Conservation (phyloP, 768 basidiomycete genomes). For the Russula vinacea region DNA sequence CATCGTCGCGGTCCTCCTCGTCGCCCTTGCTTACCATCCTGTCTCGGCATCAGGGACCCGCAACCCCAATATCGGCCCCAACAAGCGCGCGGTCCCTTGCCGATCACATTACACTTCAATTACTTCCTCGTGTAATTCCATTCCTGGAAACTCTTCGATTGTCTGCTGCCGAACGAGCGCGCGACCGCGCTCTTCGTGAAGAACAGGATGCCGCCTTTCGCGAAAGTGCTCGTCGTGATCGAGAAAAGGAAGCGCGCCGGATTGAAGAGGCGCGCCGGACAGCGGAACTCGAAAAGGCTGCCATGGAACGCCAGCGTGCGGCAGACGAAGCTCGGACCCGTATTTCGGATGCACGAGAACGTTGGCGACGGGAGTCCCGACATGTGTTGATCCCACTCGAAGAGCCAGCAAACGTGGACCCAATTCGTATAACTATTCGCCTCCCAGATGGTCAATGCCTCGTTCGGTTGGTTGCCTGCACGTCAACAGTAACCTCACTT, state of each 20-base stretch:
- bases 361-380: slow-evolving; percentile 62
- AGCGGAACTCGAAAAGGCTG: slow-evolving; percentile 31
- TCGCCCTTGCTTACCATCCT: slow-evolving; percentile 68
- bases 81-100: slow-evolving; percentile 65
- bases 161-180: slow-evolving; percentile 47
- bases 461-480: slow-evolving; percentile 52
- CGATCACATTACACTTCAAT: slow-evolving; percentile 61
- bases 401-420: slow-evolving; percentile 36
- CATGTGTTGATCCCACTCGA: slow-evolving; percentile 45
- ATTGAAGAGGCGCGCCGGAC: slow-evolving; percentile 33
- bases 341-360: slow-evolving; percentile 20
- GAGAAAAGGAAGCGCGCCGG: slow-evolving; percentile 40
- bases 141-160: slow-evolving; percentile 64
- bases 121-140: slow-evolving; percentile 78
- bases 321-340: slow-evolving; percentile 36
- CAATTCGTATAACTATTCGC: slow-evolving; percentile 53
- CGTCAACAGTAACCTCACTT: slow-evolving; percentile 55
- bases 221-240: slow-evolving; percentile 61
- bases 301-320: slow-evolving; percentile 31
- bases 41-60: slow-evolving; percentile 76
- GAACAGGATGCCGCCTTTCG: slow-evolving; percentile 81
- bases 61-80: slow-evolving; percentile 46
- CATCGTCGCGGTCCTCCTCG: slow-evolving; percentile 33
- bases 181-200: slow-evolving; percentile 59
- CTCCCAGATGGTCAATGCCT: slow-evolving; percentile 52